phyloP scores from a whole-genome alignment of 2,329 filamentous ascomycete genomes.

The Xylariaceae sp. region DNA sequence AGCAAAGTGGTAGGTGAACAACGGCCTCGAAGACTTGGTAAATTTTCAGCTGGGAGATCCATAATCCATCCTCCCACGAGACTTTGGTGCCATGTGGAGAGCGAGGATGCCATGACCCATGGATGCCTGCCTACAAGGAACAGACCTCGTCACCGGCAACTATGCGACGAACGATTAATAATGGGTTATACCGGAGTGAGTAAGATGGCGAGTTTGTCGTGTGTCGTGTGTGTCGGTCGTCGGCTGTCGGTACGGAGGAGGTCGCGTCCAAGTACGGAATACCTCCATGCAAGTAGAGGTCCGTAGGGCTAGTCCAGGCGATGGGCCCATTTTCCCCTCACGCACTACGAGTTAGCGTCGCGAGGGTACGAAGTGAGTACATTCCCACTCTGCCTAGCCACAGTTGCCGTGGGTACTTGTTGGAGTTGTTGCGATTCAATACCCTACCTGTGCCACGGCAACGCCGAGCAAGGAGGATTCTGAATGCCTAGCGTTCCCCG shows the following conservation, averaged over 20 bases:
- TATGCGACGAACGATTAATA: too few species aligned
- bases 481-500: too few species aligned
- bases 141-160: too few species aligned
- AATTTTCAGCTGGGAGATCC: background rate
- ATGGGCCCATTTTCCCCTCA: background rate
- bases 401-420: too few species aligned
- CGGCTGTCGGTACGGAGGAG: too few species aligned
- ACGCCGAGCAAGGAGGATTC: too few species aligned
- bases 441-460: background rate
- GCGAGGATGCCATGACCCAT: background rate
- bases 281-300: background rate
- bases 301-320: background rate
- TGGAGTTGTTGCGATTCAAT: background rate
- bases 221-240: too few species aligned
- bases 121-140: background rate
- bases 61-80: background rate
- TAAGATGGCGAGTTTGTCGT: too few species aligned
- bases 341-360: background rate
- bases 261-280: too few species aligned
- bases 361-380: background rate
- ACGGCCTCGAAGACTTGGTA: background rate
- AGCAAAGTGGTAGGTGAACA: background rate
- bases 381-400: too few species aligned
- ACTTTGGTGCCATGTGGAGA: background rate
- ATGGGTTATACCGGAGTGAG: too few species aligned